Conservation (phyloP, 306 rosid species). For the Medicago arabica region DNA sequence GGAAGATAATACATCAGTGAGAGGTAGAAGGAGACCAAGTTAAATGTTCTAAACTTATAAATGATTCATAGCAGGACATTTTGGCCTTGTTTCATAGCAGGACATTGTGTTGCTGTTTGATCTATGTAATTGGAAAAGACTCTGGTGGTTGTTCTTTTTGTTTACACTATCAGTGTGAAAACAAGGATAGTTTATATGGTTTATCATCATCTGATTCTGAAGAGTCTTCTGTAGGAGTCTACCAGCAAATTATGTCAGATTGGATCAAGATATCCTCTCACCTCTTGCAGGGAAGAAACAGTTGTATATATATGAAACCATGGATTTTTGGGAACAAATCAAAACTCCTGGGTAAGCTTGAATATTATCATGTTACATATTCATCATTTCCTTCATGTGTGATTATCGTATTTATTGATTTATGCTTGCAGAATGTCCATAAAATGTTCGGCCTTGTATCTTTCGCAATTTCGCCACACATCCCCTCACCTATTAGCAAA, state of each 20-base stretch:
- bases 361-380: slow-evolving; percentile 17
- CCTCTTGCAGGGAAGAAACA: slow-evolving; percentile 97
- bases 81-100: neutral
- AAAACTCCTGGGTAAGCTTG: slow-evolving; percentile 86
- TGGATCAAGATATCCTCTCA: slow-evolving; percentile 97
- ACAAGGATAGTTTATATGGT: slow-evolving; percentile 21
- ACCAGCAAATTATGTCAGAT: slow-evolving; percentile 76
- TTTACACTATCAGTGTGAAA: slow-evolving; percentile 26
- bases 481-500: slow-evolving; percentile 70
- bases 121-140: slow-evolving; percentile 2
- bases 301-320: slow-evolving; percentile 80
- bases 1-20: neutral
- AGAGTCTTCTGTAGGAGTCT: slow-evolving; percentile 58
- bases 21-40: neutral
- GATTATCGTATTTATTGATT: slow-evolving; percentile 18
- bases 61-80: neutral
- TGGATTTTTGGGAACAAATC: slow-evolving; percentile 96
- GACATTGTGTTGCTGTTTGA: neutral
- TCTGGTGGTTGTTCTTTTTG: neutral
- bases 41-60: neutral
- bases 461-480: slow-evolving; percentile 76
- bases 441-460: slow-evolving; percentile 90
- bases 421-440: slow-evolving; percentile 84
- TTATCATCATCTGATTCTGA: slow-evolving; percentile 40
- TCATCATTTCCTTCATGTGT: slow-evolving; percentile 26